Conservation (phyloP, 805 yeast genomes). For the Yamadazyma sp. region DNA sequence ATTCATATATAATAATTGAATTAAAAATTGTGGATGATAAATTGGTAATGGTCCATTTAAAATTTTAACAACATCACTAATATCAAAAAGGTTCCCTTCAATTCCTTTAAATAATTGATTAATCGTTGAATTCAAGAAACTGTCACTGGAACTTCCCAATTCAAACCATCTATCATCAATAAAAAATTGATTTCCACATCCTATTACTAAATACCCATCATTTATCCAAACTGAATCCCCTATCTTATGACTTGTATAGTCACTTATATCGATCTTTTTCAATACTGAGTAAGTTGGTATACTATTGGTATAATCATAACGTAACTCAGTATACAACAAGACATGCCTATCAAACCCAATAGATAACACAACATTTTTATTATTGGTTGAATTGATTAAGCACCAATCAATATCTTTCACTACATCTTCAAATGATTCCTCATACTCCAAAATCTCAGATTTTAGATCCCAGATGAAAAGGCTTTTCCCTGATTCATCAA, state of each 20-base stretch:
- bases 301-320: slow-evolving; percentile 84
- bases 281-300: slow-evolving; percentile 76
- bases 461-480: slow-evolving; percentile 80
- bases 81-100: slow-evolving; percentile 27
- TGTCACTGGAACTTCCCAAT: slow-evolving; percentile 23
- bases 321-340: slow-evolving; percentile 70
- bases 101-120: slow-evolving; percentile 35
- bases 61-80: slow-evolving; percentile 70
- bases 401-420: slow-evolving; percentile 89
- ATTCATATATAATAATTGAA: slow-evolving; percentile 68
- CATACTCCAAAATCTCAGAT: slow-evolving; percentile 64
- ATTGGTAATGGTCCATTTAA: slow-evolving; percentile 87
- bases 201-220: slow-evolving; percentile 76
- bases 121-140: slow-evolving; percentile 52
- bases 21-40: slow-evolving; percentile 85
- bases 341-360: slow-evolving; percentile 71
- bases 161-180: slow-evolving; percentile 64
- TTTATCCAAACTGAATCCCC: slow-evolving; percentile 89
- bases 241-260: slow-evolving; percentile 72
- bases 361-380: slow-evolving; percentile 59
- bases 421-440: slow-evolving; percentile 35
- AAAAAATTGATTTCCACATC: slow-evolving; percentile 86
- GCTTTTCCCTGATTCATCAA: slow-evolving; percentile 48
- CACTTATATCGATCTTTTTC: slow-evolving; percentile 65
- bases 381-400: slow-evolving; percentile 35